Base-by-base conservation (phyloP, 2,329 filamentous ascomycete species). In the Microdochium paspali region DNA sequence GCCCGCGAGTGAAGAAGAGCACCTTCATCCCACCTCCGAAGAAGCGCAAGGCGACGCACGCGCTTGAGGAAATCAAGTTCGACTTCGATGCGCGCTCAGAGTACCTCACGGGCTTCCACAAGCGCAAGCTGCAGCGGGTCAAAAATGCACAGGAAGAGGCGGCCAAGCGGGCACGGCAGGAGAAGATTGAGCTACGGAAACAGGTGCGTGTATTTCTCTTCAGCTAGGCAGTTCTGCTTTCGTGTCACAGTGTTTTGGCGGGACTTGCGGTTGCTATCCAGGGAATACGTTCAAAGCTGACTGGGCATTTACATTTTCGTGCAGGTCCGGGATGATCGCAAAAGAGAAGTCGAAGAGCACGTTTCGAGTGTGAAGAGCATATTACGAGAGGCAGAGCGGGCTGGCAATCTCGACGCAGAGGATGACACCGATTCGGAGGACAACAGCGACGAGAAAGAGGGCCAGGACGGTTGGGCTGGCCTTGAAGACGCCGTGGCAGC, bases 31-130 rank as follows among this genome's bases (percentile, higher is more conserved):
- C 79, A 1, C 73, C 74, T 12, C 70, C 69, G n/a, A 89, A 85
- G 67, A 84, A 81, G 59, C 74, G 85, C 54, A 87, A 85, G 64
- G 65, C 66, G 51, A 61, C 74, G 13, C 70, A 73, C 43, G 68
- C 72, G 32, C 73, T 87, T 50, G 87, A 90, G 60, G 88, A 95
- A 63, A 85, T 98, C 65, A 80, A 73, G 46, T 98, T 97, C 69
- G 90, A 98, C 69, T 70, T 77, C 51, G 74, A 76, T 51, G 87
- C 87, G 43, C 84, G 93, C 54, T 72, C 85, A 54, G 90, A 97
- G 60, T 98, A 87, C 62, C 75, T 98, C 49, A 96, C 90, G 0
- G 93, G 93, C 2, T 98, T 98, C 68, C 90, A 91, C 72, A 98
- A 97, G 75, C 85, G 93, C 66, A 97, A 96, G 66, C 70, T 87